Evolutionary conservation across 257 asterid genomes (phyloP), one percentile per base, ranked within the genome.

Genomic region (Anisodus tanguticus): DNA sequence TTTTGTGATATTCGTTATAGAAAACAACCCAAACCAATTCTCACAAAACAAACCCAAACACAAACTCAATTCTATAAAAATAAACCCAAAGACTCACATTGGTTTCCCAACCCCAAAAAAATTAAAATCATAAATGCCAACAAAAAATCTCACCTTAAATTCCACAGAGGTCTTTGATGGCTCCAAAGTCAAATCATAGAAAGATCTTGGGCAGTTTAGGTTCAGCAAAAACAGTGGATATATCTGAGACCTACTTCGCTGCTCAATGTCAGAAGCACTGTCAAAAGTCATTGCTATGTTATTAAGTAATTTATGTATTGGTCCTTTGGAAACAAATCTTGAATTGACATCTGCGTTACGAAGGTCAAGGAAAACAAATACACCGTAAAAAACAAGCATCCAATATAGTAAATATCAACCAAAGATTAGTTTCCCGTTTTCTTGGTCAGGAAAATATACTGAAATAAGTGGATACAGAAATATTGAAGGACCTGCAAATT

Each of bases 311-410:
- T 93, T 94, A 88, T 95, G 98, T 85, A 95, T 92, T 74, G 93
- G 97, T 85, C 99, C 99, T 86, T 91, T 94, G 92, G 88, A 84
- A 85, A 96, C 87, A 89, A 94, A 93, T 91, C 98, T 94, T 74
- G 98, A 96, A 90, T 96, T 96, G 90, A 96, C 90, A 87, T 96
- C 99, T 95, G 90, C 84, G 60, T 80, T 62, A 64, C 62, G 80
- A n/a, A 68, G 47, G 88, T 92, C 86, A 93, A 94, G 90, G 88
- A 92, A 89, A 87, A 90, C 90, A 84, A 79, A 84, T 45, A 41
- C 83, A 84, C 85, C 82, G 55, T 69, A 35, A 82, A 85, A 82
- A 58, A 57, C 78, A 84, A 84, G 84, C 64, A 88, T 80, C 79
- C 84, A 83, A 86, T 83, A 84, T 83, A 71, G 63, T 82, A 84